These are phyloP conservation scores for Populus tomentosa DNA, from an alignment of 441 rosid species.

Conservation along the genomic window DNA sequence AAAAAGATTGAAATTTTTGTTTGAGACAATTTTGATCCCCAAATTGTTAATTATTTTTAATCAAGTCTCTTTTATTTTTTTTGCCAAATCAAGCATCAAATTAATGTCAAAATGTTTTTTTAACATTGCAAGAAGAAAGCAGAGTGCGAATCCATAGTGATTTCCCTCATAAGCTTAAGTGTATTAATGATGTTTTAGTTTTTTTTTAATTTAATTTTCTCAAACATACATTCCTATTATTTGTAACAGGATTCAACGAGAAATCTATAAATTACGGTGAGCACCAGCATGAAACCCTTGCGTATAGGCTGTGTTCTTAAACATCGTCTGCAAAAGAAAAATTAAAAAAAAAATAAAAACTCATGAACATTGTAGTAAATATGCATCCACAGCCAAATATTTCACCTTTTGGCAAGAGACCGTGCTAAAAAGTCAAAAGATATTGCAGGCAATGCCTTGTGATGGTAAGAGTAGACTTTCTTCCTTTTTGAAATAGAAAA, in stretches of 20 bases:
- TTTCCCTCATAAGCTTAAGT: too few relatives aligned
- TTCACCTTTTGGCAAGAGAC: neutral
- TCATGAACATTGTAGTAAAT: neutral
- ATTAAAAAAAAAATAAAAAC: neutral
- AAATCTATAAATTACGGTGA: slow-evolving; percentile 4
- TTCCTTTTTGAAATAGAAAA: neutral
- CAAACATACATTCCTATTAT: neutral
- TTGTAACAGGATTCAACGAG: neutral
- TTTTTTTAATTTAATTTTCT: neutral
- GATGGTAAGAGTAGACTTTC: neutral
- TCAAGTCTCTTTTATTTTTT: too few relatives aligned
- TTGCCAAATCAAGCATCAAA: too few relatives aligned
- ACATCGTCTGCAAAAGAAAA: slow-evolving; percentile 52
- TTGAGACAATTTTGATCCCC: too few relatives aligned
- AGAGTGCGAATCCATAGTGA: too few relatives aligned
- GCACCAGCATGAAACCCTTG: slow-evolving; percentile 38
- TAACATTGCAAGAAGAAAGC: too few relatives aligned
- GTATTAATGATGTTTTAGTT: too few relatives aligned
- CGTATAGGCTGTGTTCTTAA: slow-evolving; percentile 53
- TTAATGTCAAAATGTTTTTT: too few relatives aligned
- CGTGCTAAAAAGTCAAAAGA: neutral
- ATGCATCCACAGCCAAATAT: neutral
- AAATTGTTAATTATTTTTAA: too few relatives aligned
- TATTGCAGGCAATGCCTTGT: neutral
- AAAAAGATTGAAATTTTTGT: too few relatives aligned